Conservation (phyloP, 306 rosid species). For the Cucumis cinereus region DNA sequence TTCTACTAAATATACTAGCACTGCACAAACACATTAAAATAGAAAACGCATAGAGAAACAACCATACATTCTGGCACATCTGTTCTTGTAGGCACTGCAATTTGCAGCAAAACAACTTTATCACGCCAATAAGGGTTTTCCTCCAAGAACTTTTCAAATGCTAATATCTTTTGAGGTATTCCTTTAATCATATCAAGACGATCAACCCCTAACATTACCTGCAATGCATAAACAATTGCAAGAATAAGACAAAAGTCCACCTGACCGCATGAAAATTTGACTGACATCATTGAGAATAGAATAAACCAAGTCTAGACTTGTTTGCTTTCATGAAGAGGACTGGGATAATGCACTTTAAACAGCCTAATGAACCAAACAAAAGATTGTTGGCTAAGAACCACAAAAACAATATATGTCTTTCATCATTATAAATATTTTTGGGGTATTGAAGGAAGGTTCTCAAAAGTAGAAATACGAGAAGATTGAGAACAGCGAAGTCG, state of each 20-base stretch:
- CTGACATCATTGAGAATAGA: neutral
- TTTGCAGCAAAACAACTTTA: slow-evolving; percentile 83
- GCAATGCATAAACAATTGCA: slow-evolving; percentile 16
- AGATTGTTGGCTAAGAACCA: neutral
- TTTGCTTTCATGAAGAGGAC: neutral
- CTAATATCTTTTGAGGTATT: slow-evolving; percentile 86
- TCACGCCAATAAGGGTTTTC: slow-evolving; percentile 61
- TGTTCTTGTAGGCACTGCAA: slow-evolving; percentile 92
- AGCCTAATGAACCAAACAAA: neutral
- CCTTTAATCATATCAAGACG: slow-evolving; percentile 97
- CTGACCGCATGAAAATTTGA: neutral
- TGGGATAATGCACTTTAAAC: neutral
- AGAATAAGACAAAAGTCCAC: slow-evolving; percentile 6
- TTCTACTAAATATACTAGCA: slow-evolving; percentile 1
- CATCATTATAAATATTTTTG: neutral
- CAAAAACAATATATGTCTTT: neutral
- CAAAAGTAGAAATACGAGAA: neutral
- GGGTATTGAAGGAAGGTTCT: neutral
- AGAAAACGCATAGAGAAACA: slow-evolving; percentile 9
- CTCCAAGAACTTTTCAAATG: slow-evolving; percentile 84
- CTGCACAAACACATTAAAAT: slow-evolving; percentile 8
- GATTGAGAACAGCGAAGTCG: too few relatives aligned
- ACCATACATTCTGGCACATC: slow-evolving; percentile 90
- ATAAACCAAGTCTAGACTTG: neutral
- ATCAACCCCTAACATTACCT: slow-evolving; percentile 94